A percentile compares a stretch with the other conserved stretches of the same genome.
Conservation (phyloP, 1,284 basidiomycete genomes). For the Wallemia hederae region DNA sequence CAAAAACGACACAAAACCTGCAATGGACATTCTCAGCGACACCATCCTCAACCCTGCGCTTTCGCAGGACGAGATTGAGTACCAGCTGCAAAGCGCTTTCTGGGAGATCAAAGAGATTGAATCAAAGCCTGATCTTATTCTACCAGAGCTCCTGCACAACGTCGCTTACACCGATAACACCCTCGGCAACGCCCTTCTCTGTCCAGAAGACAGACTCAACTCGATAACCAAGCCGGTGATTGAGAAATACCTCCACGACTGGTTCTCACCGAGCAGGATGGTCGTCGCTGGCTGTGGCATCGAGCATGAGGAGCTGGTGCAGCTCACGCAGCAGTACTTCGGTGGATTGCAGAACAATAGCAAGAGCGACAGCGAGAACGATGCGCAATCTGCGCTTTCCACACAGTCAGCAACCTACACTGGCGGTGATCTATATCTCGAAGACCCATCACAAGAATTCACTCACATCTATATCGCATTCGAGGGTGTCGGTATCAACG, state of each 20-base stretch:
- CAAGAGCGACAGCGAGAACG: conserved; percentile 34
- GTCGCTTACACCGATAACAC: conserved; percentile 54
- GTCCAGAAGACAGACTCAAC: conserved; percentile 54
- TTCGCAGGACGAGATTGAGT: conserved; percentile 44
- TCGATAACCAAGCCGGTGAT: conserved; percentile 36
- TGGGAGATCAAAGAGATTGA: conserved; percentile 76
- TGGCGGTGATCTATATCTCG: conserved; percentile 46
- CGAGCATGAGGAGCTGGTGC: conserved; percentile 60
- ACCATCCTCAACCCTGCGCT: conserved; percentile 59
- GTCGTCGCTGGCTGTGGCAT: conserved; percentile 83
- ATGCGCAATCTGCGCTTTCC: conserved; percentile 33
- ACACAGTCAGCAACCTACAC: conserved; percentile 36
- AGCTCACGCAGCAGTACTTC: conserved; percentile 55
- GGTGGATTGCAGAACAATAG: conserved; percentile 35
- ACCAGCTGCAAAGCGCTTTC: conserved; percentile 59
- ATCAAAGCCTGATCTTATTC: conserved; percentile 70
- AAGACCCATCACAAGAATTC: conserved; percentile 41
- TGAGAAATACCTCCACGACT: conserved; percentile 37
- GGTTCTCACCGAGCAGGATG: conserved; percentile 79
- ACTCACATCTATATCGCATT: conserved; percentile 80
- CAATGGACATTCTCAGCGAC: conserved; percentile 67
- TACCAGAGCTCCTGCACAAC: conserved; percentile 72
- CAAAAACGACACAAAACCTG: conserved; percentile 47
- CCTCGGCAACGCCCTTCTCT: conserved; percentile 65
- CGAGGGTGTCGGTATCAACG: conserved; percentile 72